Conservation (phyloP, 1,139 yeast species). For the Schizosaccharomyces versatilis region DNA sequence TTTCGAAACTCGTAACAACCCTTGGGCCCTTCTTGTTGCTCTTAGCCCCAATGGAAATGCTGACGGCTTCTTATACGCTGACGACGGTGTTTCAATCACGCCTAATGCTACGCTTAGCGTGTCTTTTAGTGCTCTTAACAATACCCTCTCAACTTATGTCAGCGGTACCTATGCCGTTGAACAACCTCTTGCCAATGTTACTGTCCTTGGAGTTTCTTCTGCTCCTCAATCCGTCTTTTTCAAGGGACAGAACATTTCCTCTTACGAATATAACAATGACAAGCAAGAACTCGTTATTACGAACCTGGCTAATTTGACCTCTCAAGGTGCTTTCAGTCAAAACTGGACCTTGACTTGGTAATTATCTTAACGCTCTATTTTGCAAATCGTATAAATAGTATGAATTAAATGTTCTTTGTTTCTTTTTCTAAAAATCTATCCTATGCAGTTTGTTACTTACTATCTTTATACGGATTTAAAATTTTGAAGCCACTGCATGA, state of each 20-base stretch:
- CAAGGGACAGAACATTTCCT: slow-evolving; percentile 8
- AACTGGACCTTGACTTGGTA: not conserved
- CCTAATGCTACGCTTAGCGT: not conserved
- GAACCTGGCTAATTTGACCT: not conserved
- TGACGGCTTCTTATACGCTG: slow-evolving; percentile 43
- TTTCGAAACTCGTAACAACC: slow-evolving; percentile 18
- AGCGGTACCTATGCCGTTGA: slow-evolving; percentile 15
- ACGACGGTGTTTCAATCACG: slow-evolving; percentile 51
- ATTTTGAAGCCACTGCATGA: no score
- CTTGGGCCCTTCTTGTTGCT: slow-evolving; percentile 27
- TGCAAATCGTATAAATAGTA: no score
- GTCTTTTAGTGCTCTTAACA: slow-evolving; percentile 11
- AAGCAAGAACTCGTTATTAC: not conserved
- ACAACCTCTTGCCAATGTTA: slow-evolving; percentile 18
- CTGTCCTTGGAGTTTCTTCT: slow-evolving; percentile 17
- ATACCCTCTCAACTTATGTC: slow-evolving; percentile 15
- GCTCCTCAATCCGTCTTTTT: slow-evolving; percentile 16
- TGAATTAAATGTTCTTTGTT: no score
- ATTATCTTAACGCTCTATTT: no score
- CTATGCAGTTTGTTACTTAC: no score
- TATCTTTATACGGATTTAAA: no score
- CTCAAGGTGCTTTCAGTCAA: not conserved
- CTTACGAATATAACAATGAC: not conserved
- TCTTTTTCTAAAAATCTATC: no score
- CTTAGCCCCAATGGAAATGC: slow-evolving; percentile 31